These are phyloP conservation scores for Kokia cookei DNA, from an alignment of 441 rosid genomes.

Conservation along the genomic window DNA sequence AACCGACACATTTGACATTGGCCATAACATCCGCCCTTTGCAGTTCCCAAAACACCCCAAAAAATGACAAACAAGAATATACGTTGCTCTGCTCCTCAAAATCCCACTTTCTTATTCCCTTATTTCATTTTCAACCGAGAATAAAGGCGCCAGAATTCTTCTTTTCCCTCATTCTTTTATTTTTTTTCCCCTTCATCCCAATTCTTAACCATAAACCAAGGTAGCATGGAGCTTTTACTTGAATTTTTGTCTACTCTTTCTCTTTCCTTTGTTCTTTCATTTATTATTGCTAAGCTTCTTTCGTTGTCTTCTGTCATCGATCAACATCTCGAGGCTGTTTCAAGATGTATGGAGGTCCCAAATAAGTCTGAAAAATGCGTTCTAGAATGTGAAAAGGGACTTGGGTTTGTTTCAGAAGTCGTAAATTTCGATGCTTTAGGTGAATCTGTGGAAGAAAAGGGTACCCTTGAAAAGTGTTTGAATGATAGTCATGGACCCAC, in stretches of 20 bases:
- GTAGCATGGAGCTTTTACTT: conserved; percentile 22
- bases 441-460: conserved; percentile 2
- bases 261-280: conserved; percentile 15
- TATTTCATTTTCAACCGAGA: not conserved
- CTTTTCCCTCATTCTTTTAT: not conserved
- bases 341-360: not conserved
- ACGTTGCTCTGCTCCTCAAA: conserved; percentile 17
- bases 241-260: conserved; percentile 9
- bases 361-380: not conserved
- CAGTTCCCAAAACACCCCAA: not conserved
- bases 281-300: conserved; percentile 15
- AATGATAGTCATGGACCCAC: not conserved
- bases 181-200: not conserved
- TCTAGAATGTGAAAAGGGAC: not conserved
- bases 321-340: conserved; percentile 1
- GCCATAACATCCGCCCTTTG: not conserved
- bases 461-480: not conserved
- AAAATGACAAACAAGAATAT: not conserved
- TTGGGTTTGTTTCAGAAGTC: conserved; percentile 16
- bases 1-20: conserved; percentile 13
- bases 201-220: not conserved
- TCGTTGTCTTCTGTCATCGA: not conserved
- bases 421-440: conserved; percentile 2
- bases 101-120: not conserved
- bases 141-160: not conserved